Evolutionary conservation across 2,329 filamentous ascomycete species (phyloP), one percentile per base, ranked within the genome.

Genomic region (Cryoendolithus antarcticus): DNA sequence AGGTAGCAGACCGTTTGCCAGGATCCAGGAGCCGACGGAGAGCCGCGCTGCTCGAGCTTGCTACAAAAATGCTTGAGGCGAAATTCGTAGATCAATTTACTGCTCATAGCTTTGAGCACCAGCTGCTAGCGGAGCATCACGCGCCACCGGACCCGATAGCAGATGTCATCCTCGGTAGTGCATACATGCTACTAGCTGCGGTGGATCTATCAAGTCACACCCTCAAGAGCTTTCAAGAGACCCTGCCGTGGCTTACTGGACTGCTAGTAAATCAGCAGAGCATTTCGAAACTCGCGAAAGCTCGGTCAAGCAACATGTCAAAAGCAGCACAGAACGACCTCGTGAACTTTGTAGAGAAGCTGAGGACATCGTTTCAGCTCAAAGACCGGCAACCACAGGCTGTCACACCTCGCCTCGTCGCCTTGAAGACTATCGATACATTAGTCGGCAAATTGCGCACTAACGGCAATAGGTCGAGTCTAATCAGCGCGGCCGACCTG

Each of bases 71-170:
- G 41, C 48, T 62, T 3, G 67, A 79, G 36, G 77, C 77, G 50
- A 66, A 66, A 1, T 86, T 83, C 49, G 65, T 75, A 21, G 67
- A 69, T n/a, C 78, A 82, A 44, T 86, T 94, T 50, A 70, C 82
- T 11, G 79, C 86, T 44, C 79, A 85, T 48, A 75, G 76, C 5
- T 75, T 82, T 40, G 82, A 85, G 44, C 71, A 77, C 39, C 73
- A 72, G 24, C 66, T 95, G 10, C 72, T 86, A 38, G 67, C 72
- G 33, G 71, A 74, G 32, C 65, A 82, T 7, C 69, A 67, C 1
- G 65, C 45, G 35, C 48, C 47, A 30, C 59, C 48, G 42, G 71
- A 64, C 43, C 48, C 50, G 32, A 64, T 62, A 41, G 71, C 61
- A 37, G 77, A 76, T 4, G 82, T 80, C 51, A 63, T 76, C 1